Percentiles rank a stretch among this genome's conserved stretches.
Evolutionary conservation across 2,329 filamentous ascomycete species (phyloP).

Genomic region (Leptographium wingfieldii): DNA sequence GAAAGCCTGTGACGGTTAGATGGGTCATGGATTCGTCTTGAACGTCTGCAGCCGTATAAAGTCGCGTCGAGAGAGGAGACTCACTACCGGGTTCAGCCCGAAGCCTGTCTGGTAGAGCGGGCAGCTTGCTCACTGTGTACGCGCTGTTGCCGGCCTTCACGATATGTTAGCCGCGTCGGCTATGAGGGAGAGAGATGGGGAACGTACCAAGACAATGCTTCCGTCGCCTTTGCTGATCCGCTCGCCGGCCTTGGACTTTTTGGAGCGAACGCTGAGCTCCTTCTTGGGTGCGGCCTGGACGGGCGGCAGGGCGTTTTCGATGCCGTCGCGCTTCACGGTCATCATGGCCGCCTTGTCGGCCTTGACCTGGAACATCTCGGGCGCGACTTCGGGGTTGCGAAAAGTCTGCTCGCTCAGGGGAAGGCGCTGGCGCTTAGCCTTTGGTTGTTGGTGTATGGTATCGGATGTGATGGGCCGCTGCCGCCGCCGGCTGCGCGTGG

Average conservation of each 20-base stretch:
- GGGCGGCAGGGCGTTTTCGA: slow-evolving; percentile 25
- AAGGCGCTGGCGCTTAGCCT: slow-evolving; percentile 49
- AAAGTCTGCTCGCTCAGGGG: slow-evolving; percentile 45
- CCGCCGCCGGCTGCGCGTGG: slow-evolving; percentile 47
- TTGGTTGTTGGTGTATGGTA: slow-evolving; percentile 40
- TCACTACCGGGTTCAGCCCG: slow-evolving; percentile 53
- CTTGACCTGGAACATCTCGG: slow-evolving; percentile 46
- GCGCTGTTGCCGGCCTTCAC: slow-evolving; percentile 67
- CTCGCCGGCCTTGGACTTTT: slow-evolving; percentile 50
- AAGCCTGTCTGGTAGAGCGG: slow-evolving; percentile 67
- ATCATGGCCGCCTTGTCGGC: slow-evolving; percentile 34
- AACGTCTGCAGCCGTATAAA: background rate
- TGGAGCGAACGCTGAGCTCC: slow-evolving; percentile 47
- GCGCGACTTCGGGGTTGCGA: slow-evolving; percentile 34
- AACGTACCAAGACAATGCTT: slow-evolving; percentile 47
- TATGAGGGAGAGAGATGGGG: background rate
- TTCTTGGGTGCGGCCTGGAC: slow-evolving; percentile 23
- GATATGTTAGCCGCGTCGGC: background rate
- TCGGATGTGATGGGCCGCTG: slow-evolving; percentile 47
- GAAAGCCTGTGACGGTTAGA: slow-evolving; percentile 34
- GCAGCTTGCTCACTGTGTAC: slow-evolving; percentile 75
- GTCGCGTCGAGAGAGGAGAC: slow-evolving; percentile 15
- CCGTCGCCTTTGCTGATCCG: slow-evolving; percentile 55
- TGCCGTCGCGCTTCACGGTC: slow-evolving; percentile 32
- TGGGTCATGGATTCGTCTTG: background rate